Evolutionary conservation across 306 rosid genomes (phyloP), one percentile per base, ranked within the genome.

Genomic region (Hylodesmum podocarpum): DNA sequence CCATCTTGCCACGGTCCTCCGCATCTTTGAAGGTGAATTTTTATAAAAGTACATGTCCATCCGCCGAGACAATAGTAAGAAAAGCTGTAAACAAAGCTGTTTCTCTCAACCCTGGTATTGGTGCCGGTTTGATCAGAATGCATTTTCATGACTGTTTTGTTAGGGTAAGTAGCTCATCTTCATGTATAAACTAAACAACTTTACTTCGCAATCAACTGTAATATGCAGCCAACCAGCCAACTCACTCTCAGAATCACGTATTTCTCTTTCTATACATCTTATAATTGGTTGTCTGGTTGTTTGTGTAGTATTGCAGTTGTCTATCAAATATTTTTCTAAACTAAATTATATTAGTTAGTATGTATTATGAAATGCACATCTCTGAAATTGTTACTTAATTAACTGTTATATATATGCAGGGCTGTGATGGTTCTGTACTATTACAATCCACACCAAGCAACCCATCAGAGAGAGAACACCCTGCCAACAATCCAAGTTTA

Each of bases 111-210:
- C 80, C 80, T 0, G 88, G 88, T 50, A 77, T 84, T 0, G 88
- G 75, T 67, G 85, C 78, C 33, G 85, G 85, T 64, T 57, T 84
- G 18, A 84, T 84, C n/a, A 81, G 85, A 81, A 58, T 84, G 85
- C 77, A 85, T 53, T 85, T 85, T 41, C 88, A 85, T 27, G 88
- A 85, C 24, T 85, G 86, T 47, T 85, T 82, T 24, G 86, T 85
- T 0, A 78, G 84, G 79, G 82, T 84, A 43, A 70, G 63, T 43
- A 33, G 13, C 28, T 57, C n/a, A 66, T 19, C 13, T 19, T 5
- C 19, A 5, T 72, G 22, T 16, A 22, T 8, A 24, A 16, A 15
- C 15, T 21, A 7, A 18, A 29, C n/a, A n/a, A n/a, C n/a, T n/a
- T n/a, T n/a, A n/a, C n/a, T n/a, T n/a, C n/a, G n/a, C n/a, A n/a